Evolutionary conservation across 2,329 filamentous ascomycete genomes (phyloP).

Genomic region (Stagonosporopsis tanaceti): DNA sequence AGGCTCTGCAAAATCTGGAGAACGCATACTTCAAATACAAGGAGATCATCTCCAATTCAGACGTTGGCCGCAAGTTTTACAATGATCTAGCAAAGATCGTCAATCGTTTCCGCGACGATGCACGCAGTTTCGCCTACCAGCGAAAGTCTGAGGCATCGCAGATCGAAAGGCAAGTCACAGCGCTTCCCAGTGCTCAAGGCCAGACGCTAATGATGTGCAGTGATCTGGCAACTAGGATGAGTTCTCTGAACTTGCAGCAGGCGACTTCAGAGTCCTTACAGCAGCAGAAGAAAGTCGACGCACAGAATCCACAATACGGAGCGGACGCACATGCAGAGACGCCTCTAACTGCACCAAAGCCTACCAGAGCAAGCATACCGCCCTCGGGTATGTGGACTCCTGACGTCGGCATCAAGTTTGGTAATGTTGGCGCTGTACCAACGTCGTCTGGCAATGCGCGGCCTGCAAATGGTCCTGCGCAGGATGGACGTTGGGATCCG

Average conservation of each 20-base stretch:
- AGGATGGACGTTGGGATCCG: conserved; percentile 52
- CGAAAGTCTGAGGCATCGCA: conserved; percentile 81
- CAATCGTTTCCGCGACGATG: conserved; percentile 82
- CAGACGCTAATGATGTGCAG: conserved; percentile 42
- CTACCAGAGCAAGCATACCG: conserved; percentile 49
- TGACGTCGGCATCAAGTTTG: conserved; percentile 80
- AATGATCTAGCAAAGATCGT: conserved; percentile 93
- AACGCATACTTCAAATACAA: conserved; percentile 96
- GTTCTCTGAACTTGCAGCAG: conserved; percentile 61
- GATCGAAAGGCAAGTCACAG: conserved; percentile 71
- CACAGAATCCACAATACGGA: conserved; percentile 67
- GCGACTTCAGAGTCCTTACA: conserved; percentile 52
- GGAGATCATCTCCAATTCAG: conserved; percentile 90
- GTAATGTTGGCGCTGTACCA: conserved; percentile 60
- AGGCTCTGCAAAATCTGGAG: conserved; percentile 85
- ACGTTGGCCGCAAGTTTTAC: conserved; percentile 93
- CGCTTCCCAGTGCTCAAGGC: neutral
- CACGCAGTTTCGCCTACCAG: conserved; percentile 78
- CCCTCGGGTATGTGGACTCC: conserved; percentile 75
- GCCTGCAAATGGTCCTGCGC: conserved; percentile 44
- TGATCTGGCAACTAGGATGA: conserved; percentile 68
- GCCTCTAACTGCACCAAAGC: conserved; percentile 61
- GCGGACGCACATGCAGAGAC: conserved; percentile 55
- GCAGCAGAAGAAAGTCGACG: conserved; percentile 58
- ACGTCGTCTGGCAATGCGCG: conserved; percentile 41